These are phyloP conservation scores for Venturia oleaginea DNA, from an alignment of 2,329 filamentous ascomycete genomes.

Conservation along the genomic window DNA sequence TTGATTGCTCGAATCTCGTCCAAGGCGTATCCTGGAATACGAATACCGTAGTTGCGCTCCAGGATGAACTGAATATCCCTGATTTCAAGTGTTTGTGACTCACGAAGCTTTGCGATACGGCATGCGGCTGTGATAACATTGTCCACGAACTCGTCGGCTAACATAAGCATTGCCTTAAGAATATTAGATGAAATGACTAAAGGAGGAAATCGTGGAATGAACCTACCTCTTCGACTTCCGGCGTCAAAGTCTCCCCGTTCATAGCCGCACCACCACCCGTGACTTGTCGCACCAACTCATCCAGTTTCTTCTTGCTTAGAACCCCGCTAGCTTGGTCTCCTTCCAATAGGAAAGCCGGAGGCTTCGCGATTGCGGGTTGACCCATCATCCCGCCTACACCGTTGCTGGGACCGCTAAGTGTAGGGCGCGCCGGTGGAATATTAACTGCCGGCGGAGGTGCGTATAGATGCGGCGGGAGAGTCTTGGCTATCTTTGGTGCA, in stretches of 20 bases:
- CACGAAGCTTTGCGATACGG: slow-evolving; percentile 84
- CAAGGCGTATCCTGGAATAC: slow-evolving; percentile 85
- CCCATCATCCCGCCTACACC: slow-evolving; percentile 72
- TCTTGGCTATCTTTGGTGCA: slow-evolving; percentile 57
- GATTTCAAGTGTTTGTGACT: slow-evolving; percentile 79
- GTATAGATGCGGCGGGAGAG: slow-evolving; percentile 49
- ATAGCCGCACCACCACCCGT: slow-evolving; percentile 70
- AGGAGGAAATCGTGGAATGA: slow-evolving; percentile 10
- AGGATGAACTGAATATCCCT: slow-evolving; percentile 49
- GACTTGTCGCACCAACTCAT: slow-evolving; percentile 89
- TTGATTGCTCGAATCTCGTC: slow-evolving; percentile 91
- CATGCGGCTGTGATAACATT: slow-evolving; percentile 80
- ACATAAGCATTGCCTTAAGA: slow-evolving; percentile 66
- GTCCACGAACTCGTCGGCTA: slow-evolving; percentile 93
- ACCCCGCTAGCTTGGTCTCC: slow-evolving; percentile 67
- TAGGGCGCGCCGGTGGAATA: slow-evolving; percentile 65
- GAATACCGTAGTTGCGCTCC: slow-evolving; percentile 61
- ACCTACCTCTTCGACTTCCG: slow-evolving; percentile 89
- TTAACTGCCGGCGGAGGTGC: slow-evolving; percentile 62
- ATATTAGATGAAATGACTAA: slow-evolving; percentile 14
- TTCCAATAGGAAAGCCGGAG: slow-evolving; percentile 78
- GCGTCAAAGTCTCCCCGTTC: slow-evolving; percentile 69
- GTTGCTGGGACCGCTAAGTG: slow-evolving; percentile 67
- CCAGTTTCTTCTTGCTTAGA: slow-evolving; percentile 94
- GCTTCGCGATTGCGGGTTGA: slow-evolving; percentile 74